Conservation (phyloP, 1,139 yeast species). For the Candida albicans region DNA sequence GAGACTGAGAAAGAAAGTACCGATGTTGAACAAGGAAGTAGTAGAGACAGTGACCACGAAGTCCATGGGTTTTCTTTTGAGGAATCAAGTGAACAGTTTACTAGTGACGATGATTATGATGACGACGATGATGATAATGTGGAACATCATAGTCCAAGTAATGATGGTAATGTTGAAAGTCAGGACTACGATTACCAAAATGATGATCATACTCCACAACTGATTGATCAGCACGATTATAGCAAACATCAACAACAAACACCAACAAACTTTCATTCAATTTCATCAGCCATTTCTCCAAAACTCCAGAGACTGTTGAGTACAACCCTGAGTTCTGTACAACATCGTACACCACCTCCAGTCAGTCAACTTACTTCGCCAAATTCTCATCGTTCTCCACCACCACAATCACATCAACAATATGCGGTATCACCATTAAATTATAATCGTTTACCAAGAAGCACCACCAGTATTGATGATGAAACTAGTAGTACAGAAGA, state of each 20-base stretch:
- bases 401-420: neutral
- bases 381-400: neutral
- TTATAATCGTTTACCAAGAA: conserved; percentile 6
- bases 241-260: conserved; percentile 1
- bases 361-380: conserved; percentile 5
- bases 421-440: conserved; percentile 2
- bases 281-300: conserved; percentile 1
- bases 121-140: conserved; percentile 2
- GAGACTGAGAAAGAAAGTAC: conserved; percentile 1
- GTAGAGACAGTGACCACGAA: conserved; percentile 5
- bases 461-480: conserved; percentile 9
- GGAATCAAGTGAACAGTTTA: conserved; percentile 3
- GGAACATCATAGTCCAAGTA: neutral
- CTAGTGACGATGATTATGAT: conserved; percentile 5
- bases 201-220: neutral
- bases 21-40: neutral
- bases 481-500: conserved; percentile 8
- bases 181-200: neutral
- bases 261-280: neutral
- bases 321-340: conserved; percentile 3
- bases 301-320: conserved; percentile 1
- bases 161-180: neutral
- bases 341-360: conserved; percentile 6
- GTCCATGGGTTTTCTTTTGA: conserved; percentile 18
- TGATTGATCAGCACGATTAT: neutral